Base-by-base conservation (phyloP, 164 flowering plant genomes). In the Vitis riparia region DNA sequence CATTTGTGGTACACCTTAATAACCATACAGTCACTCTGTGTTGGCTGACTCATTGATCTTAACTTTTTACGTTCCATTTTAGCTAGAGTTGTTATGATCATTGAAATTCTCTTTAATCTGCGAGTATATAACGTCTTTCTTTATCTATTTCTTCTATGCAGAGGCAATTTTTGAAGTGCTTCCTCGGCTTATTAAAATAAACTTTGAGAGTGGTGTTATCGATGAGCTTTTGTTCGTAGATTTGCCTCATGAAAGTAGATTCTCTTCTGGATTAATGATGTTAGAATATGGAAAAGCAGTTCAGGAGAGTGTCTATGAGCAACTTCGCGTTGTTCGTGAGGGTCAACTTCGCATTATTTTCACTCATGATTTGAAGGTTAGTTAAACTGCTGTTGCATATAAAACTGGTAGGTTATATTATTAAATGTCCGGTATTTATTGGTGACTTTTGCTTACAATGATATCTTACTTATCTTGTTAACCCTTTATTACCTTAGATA, bases 271-370 rank as follows among this genome's bases (percentile, higher is more conserved):
- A 16, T 29, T 19, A 50, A 69, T 61, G 58, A 59, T 70, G 64
- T 52, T 77, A 55, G 30, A 44, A 16, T 77, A 29, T 67, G 66
- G 62, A 19, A 77, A 74, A 60, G 77, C 71, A n/a, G 70, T 67
- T 44, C 71, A 66, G 30, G 66, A 77, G 32, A 73, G 62, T 51
- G 70, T 77, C 9, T 77, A 73, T 67, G 72, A 73, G 7, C 65
- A 66, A 50, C 74, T 69, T 67, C 80, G 68, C 11, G 74, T 77
- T 11, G 56, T 69, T 23, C 77, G 69, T 30, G 76, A 73, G 65
- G 80, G 80, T 48, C 73, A 73, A 50, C 74, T 77, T 56, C 73
- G 71, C 10, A 53, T 77, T 15, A 29, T 69, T 51, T 77, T 77
- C 59, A 51, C 77, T 16, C 64, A 51, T 32, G 71, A 77, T 32